Conservation (phyloP, 2,329 filamentous ascomycete species). For the Podosphaera xanthii region DNA sequence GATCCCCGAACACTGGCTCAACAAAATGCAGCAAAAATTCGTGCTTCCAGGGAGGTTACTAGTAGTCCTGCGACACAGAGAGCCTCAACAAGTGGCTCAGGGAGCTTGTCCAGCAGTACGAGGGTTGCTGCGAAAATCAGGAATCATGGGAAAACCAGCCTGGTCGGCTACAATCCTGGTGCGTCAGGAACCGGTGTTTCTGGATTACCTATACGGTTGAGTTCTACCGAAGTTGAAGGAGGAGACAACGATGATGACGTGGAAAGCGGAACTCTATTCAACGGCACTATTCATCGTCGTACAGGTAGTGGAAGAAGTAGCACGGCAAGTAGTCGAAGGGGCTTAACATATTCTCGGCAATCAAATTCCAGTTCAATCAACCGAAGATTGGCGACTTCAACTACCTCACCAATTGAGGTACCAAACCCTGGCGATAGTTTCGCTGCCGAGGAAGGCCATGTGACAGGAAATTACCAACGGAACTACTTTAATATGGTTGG, state of each 20-base stretch:
- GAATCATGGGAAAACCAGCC: conserved; percentile 58
- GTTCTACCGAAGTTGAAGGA: conserved; percentile 85
- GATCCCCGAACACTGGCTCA: conserved; percentile 66
- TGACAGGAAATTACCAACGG: conserved; percentile 5
- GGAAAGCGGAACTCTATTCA: conserved; percentile 18
- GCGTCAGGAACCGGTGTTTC: conserved; percentile 45
- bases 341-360: conserved; percentile 19
- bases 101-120: conserved; percentile 17
- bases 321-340: conserved; percentile 17
- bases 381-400: conserved; percentile 18
- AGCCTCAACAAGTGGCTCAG: conserved; percentile 18
- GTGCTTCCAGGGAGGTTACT: conserved; percentile 64
- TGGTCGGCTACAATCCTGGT: conserved; percentile 54
- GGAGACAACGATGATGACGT: conserved; percentile 64
- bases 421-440: conserved; percentile 17
- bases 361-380: conserved; percentile 13
- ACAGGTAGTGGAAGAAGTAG: conserved; percentile 56
- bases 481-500: conserved; percentile 11
- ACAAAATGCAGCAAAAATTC: conserved; percentile 67
- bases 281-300: conserved; percentile 39
- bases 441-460: conserved; percentile 11
- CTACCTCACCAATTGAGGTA: conserved; percentile 20
- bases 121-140: conserved; percentile 69
- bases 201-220: conserved; percentile 74
- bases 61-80: conserved; percentile 25